These are phyloP conservation scores for Erodium moschatum DNA, from an alignment of 441 rosid species.

Conservation along the genomic window DNA sequence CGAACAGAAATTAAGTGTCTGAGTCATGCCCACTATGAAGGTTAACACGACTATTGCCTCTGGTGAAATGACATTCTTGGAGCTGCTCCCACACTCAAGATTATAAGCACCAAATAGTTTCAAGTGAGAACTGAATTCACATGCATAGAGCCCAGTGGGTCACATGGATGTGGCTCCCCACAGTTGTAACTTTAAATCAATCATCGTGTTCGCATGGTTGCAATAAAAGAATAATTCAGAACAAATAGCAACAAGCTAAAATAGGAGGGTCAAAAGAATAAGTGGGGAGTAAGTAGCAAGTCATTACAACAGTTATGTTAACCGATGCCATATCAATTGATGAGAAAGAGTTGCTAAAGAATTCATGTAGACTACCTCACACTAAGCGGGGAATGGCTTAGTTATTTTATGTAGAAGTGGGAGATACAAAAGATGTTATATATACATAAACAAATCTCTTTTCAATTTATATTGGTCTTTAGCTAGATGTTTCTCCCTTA, in stretches of 20 bases:
- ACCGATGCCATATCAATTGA: background rate
- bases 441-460: background rate
- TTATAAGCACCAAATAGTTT: background rate
- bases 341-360: too few relatives aligned
- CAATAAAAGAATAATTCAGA: background rate
- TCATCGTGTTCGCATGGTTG: background rate
- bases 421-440: background rate
- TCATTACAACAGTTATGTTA: background rate
- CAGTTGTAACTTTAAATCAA: background rate
- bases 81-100: background rate
- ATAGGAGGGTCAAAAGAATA: background rate
- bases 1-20: background rate
- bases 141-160: background rate
- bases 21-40: background rate
- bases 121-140: too few relatives aligned
- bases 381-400: background rate
- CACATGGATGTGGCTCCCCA: background rate
- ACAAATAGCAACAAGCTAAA: background rate
- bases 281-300: background rate
- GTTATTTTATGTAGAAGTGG: background rate
- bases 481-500: background rate
- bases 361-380: background rate
- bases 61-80: background rate
- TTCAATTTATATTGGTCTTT: background rate
- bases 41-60: background rate